Base-by-base conservation (phyloP, 805 yeast genomes). In the Saccharomyces eubayanus region DNA sequence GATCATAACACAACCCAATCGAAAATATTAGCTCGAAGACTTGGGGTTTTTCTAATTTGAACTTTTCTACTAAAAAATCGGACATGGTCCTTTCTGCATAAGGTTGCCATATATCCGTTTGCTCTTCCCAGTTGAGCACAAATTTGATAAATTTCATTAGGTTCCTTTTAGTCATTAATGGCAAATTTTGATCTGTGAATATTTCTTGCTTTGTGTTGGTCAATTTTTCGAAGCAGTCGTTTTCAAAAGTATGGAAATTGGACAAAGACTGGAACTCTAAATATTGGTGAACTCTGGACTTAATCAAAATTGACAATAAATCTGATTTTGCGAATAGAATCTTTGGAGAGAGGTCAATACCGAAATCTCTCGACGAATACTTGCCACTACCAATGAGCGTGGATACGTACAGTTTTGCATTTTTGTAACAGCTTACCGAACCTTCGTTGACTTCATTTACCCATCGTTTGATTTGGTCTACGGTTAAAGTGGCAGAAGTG, bases 161-260 rank as follows among this genome's bases (percentile, higher is more conserved):
- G 58, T 82, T 78, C 57, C 99, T 81, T 69, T 92, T 92, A 9
- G 95, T 82, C 52, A 80, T 71, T 51, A 91, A 74, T 11, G 87
- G 76, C 57, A 94, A 73, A 4, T 87, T 77, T 69, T 89, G 94
- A 71, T 89, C 91, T 21, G 96, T 87, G 74, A 92, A 92, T 47
- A 92, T 91, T 63, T 90, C 97, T 70, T 92, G 95, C 67, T 90
- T 92, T 29, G 96, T 81, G 56, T 86, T 86, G 31, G 90, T 79
- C 65, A 91, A 80, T 68, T 89, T 89, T 60, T 87, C 96, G 72
- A 94, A 92, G 51, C 83, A 77, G 69, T 92, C 97, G 66, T 89
- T 86, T 70, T 91, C 97, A 71, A 80, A 94, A n/a, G 96, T 88
- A 69, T 94, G 98, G 74, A 92, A 91, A 59, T 84, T 85, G 47